Evolutionary conservation across 225 moss, liverwort and hornwort species (phyloP).

Genomic region (Polytrichum commune): DNA sequence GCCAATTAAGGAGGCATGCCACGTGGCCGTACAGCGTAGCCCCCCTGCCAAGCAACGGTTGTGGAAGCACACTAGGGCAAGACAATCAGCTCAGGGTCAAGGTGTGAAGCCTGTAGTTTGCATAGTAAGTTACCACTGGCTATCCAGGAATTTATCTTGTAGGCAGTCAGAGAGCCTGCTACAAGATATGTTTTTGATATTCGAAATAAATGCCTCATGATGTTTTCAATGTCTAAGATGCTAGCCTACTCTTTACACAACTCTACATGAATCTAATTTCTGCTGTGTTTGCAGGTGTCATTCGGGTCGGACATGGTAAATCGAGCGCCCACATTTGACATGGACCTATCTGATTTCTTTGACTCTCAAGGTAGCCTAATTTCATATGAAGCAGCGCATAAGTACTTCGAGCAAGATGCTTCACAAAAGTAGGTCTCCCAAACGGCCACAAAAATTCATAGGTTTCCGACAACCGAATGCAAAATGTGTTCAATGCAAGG

Average conservation of each 20-base stretch:
- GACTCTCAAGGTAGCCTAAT: slow-evolving; percentile 59
- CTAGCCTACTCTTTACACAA: too few relatives aligned
- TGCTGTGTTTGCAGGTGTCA: slow-evolving; percentile 48
- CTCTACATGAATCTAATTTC: background rate
- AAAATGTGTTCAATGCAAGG: too few relatives aligned
- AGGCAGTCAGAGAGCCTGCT: too few relatives aligned
- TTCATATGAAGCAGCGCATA: slow-evolving; percentile 54
- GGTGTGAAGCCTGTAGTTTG: slow-evolving; percentile 62
- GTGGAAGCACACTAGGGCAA: slow-evolving; percentile 76
- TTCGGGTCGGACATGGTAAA: slow-evolving; percentile 79
- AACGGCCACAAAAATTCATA: too few relatives aligned
- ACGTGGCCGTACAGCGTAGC: slow-evolving; percentile 75
- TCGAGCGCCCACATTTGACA: slow-evolving; percentile 81
- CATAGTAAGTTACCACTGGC: slow-evolving; percentile 42
- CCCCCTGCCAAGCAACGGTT: slow-evolving; percentile 60
- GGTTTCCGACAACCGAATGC: too few relatives aligned
- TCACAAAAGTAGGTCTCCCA: slow-evolving; percentile 59
- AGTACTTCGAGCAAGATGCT: slow-evolving; percentile 78
- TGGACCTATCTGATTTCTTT: slow-evolving; percentile 78
- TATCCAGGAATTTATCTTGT: too few relatives aligned
- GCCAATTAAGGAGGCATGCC: slow-evolving; percentile 88
- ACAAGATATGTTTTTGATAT: too few relatives aligned
- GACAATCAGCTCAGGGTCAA: slow-evolving; percentile 45
- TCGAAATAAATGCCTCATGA: too few relatives aligned
- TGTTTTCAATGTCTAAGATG: too few relatives aligned